Percentiles rank a stretch among this genome's conserved stretches.
phyloP scores from a whole-genome alignment of 2,329 filamentous ascomycete species.

The Bipolaris gigantea region DNA sequence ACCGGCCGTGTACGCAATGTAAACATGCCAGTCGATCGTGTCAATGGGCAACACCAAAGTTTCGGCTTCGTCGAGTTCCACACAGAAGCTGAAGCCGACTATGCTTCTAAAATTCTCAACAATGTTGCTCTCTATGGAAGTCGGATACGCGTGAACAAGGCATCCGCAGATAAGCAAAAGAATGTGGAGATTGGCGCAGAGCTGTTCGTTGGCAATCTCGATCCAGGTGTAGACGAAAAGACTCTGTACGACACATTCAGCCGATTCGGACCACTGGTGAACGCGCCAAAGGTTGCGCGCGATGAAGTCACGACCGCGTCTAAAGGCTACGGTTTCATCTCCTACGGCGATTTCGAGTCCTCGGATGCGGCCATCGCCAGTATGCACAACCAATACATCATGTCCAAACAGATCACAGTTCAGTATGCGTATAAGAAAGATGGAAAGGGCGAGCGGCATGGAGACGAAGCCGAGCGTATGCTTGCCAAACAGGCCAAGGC shows the following conservation, averaged over 20 bases:
- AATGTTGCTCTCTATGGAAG: conserved; percentile 91
- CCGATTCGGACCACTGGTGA: conserved; percentile 83
- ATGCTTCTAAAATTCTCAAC: conserved; percentile 96
- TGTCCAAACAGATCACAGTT: conserved; percentile 94
- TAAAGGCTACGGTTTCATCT: conserved; percentile 96
- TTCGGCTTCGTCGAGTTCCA: conserved; percentile 99
- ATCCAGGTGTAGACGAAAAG: conserved; percentile 93
- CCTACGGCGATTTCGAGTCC: conserved; percentile 88
- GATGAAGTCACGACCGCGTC: conserved; percentile 80
- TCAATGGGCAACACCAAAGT: conserved; percentile 94
- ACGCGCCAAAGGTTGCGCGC: conserved; percentile 81
- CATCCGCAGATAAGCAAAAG: conserved; percentile 90
- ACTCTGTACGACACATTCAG: conserved; percentile 93
- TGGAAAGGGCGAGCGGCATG: conserved; percentile 93
- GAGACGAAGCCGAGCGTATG: conserved; percentile 89
- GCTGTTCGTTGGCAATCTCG: conserved; percentile 94
- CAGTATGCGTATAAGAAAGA: conserved; percentile 99
- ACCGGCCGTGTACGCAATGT: conserved; percentile 97
- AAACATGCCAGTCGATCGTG: conserved; percentile 95
- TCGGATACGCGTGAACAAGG: conserved; percentile 95
- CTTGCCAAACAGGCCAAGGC: conserved; percentile 91
- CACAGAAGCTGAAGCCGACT: conserved; percentile 92
- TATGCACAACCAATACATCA: conserved; percentile 94
- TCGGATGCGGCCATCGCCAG: conserved; percentile 88
- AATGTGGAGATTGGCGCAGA: conserved; percentile 92